A percentile compares a stretch with the other conserved stretches of the same genome.
These are phyloP conservation scores for Gnaphalium uliginosum DNA, from an alignment of 129 eudicot genomes.

Conservation along the genomic window DNA sequence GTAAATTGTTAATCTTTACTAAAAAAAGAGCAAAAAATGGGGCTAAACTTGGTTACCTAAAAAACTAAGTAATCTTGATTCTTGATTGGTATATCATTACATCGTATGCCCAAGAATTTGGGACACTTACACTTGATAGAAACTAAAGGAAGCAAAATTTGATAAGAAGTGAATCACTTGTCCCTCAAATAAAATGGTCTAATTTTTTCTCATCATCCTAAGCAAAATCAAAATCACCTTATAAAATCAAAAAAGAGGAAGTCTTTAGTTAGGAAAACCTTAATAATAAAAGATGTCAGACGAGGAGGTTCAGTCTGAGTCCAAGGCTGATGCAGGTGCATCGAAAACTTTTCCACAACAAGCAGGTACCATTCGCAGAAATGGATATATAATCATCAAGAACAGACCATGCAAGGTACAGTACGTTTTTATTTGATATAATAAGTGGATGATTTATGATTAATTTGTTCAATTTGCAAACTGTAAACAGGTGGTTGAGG, in stretches of 20 bases:
- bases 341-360: conserved; percentile 62
- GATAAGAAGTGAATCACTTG: background rate
- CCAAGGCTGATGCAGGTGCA: conserved; percentile 59
- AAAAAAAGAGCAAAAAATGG: too few relatives aligned
- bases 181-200: too few relatives aligned
- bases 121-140: background rate
- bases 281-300: conserved; percentile 37
- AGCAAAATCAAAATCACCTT: background rate
- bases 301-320: conserved; percentile 57
- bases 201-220: background rate
- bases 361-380: conserved; percentile 58
- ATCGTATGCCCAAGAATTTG: background rate
- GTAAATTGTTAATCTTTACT: background rate
- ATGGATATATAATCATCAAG: conserved; percentile 56
- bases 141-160: background rate
- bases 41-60: background rate
- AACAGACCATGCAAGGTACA: conserved; percentile 51
- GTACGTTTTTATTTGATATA: too few relatives aligned
- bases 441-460: too few relatives aligned
- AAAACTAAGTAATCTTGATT: background rate
- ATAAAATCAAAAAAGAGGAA: background rate
- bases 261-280: background rate
- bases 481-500: conserved; percentile 53
- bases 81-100: background rate
- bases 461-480: background rate